Percentiles rank a stretch among this genome's conserved stretches.
Conservation (phyloP, 2,329 filamentous ascomycete species). For the Penicillium sp. region DNA sequence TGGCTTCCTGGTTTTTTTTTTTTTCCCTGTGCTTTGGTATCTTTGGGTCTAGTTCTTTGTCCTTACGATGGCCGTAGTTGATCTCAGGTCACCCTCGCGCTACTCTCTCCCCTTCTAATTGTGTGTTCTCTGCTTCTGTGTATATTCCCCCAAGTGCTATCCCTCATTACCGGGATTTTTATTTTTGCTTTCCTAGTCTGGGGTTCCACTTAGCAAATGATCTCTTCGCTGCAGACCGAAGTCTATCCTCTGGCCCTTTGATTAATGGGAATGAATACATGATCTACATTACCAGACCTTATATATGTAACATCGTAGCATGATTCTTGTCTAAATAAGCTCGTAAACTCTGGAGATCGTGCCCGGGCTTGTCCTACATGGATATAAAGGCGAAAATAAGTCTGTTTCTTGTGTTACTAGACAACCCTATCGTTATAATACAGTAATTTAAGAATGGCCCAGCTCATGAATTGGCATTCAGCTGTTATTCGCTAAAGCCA, state of each 20-base stretch:
- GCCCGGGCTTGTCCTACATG: not conserved
- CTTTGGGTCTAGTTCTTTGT: not conserved
- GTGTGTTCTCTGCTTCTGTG: not conserved
- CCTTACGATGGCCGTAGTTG: not conserved
- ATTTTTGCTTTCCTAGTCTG: not conserved
- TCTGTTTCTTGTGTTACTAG: not conserved
- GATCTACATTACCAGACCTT: not conserved
- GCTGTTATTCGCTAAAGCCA: not conserved
- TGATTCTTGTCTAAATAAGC: not conserved
- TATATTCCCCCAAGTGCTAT: conserved; percentile 17
- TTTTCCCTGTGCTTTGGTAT: not conserved
- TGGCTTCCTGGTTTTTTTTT: not conserved
- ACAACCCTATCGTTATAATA: not conserved
- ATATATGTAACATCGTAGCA: not conserved
- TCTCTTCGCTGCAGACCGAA: not conserved
- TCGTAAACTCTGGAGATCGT: not conserved
- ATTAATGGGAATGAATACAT: not conserved
- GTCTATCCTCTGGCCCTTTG: not conserved
- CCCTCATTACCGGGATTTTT: not conserved
- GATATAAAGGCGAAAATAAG: not conserved
- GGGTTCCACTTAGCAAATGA: not conserved
- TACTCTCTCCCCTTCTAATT: not conserved
- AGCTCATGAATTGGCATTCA: not conserved
- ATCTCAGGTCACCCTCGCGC: not conserved
- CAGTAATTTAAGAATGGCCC: not conserved